phyloP scores from a whole-genome alignment of 345 rosid genomes.

The Excoecaria agallocha region DNA sequence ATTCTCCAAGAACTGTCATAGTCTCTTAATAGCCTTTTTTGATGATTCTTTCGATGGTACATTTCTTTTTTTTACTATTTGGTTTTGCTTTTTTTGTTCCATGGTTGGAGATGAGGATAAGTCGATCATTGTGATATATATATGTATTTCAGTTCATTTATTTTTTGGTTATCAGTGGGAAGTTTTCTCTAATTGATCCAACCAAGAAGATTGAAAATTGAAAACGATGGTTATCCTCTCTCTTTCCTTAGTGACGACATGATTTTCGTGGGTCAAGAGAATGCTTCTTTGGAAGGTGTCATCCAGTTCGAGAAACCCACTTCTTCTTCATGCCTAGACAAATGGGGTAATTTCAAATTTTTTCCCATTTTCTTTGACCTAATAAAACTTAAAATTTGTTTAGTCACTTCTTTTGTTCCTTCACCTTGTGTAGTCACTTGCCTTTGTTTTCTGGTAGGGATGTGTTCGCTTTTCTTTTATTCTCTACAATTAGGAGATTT shows the following conservation, averaged over 20 bases:
- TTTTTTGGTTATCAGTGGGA: no score
- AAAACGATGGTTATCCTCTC: no score
- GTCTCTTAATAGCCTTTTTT: no score
- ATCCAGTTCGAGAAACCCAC: slow-evolving; percentile 79
- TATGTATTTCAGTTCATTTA: no score
- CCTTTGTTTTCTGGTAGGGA: slow-evolving; percentile 87
- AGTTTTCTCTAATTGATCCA: no score
- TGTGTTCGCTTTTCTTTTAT: slow-evolving; percentile 67
- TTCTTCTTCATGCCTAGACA: slow-evolving; percentile 40
- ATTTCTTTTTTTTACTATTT: no score
- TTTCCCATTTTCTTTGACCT: background rate
- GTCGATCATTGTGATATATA: no score
- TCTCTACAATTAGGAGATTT: slow-evolving; percentile 83
- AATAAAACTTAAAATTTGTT: background rate
- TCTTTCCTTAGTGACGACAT: slow-evolving; percentile 35
- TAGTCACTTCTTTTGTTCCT: background rate
- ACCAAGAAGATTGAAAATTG: no score
- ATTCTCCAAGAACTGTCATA: no score
- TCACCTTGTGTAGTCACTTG: slow-evolving; percentile 49
- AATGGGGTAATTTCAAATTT: slow-evolving; percentile 59
- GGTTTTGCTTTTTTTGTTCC: no score
- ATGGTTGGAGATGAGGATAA: no score
- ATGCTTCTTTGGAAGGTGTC: slow-evolving; percentile 80
- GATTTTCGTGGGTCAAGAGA: slow-evolving; percentile 57
- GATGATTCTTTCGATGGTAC: no score